Conservation (phyloP, 306 rosid species). For the Cercis canadensis region DNA sequence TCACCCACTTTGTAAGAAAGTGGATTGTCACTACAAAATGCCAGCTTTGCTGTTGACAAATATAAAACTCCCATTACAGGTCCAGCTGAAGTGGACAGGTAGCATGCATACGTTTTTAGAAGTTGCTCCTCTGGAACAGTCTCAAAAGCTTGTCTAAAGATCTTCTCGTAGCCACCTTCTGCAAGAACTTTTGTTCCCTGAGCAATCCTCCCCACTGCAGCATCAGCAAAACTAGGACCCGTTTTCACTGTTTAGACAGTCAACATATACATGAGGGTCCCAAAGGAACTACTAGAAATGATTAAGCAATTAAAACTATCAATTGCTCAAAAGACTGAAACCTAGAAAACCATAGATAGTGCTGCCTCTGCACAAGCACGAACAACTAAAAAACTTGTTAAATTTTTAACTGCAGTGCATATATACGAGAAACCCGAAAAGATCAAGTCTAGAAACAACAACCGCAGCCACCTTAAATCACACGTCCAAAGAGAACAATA, state of each 20-base stretch:
- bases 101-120: conserved; percentile 85
- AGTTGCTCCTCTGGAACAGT: conserved; percentile 85
- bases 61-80: conserved; percentile 92
- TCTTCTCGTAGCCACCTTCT: conserved; percentile 98
- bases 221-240: conserved; percentile 94
- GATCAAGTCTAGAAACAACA: not conserved
- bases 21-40: conserved; percentile 90
- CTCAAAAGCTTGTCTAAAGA: conserved; percentile 82
- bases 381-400: not conserved
- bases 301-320: not conserved
- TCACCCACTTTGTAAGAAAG: conserved; percentile 81
- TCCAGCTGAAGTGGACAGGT: conserved; percentile 96
- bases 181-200: conserved; percentile 96
- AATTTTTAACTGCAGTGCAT: not conserved
- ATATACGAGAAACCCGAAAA: not conserved
- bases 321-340: not conserved
- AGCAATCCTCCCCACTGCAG: conserved; percentile 96
- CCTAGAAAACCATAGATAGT: not conserved
- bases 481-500: not conserved
- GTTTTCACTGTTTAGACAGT: conserved; percentile 71
- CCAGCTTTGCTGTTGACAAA: conserved; percentile 86
- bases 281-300: conserved; percentile 23
- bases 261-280: not conserved
- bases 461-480: not conserved
- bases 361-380: not conserved